Base-by-base conservation (phyloP, 2,329 filamentous ascomycete genomes). In the Paecilomyces niveus region DNA sequence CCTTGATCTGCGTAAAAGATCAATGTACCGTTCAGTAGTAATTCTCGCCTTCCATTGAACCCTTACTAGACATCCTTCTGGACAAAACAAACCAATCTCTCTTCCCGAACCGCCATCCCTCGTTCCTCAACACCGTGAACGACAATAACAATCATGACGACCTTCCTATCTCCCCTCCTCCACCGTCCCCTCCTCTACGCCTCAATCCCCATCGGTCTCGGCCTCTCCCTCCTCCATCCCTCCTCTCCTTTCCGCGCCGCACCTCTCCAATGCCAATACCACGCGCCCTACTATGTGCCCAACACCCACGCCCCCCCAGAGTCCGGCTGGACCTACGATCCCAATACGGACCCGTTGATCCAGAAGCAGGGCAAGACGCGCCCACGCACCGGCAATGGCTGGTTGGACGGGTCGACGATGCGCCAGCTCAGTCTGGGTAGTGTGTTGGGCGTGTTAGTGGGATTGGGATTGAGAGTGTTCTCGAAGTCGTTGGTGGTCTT, bases 351-450 rank as follows among this genome's bases (percentile, higher is more conserved):
- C 33, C 59, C 66, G 8, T 6, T 58, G 9, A 35, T 64, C 10
- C 61, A 61, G 55, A 70, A 72, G 61, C 66, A 74, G 59, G 63
- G 66, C 31, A 58, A 45, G 3, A 67, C 67, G 8, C 56, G 58
- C 2, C 55, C 61, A 8, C 31, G 32, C 15, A 58, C 60, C 35
- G 54, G 55, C 1, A 57, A 55, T 9, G 61, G 54, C 45, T 59
- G 73, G n/a, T 54, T 74, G 58, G 72, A 67, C 10, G 66, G 68
- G 18, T 66, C 66, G 24, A 74, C 70, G 35, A 75, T 78, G 65
- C 73, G 73, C 15, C 76, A 80, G 64, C 69, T 79, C 53, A 78
- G 75, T 62, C 53, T 79, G 57, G 77, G 77, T 1, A 77, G 76
- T 60, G 73, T 79, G 8, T 61, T 79, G 53, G 77, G 77, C 2